Percentiles rank a stretch among this genome's conserved stretches.
These are phyloP conservation scores for Leishmania turanica DNA, from an alignment of 208 protist genomes.

Conservation along the genomic window DNA sequence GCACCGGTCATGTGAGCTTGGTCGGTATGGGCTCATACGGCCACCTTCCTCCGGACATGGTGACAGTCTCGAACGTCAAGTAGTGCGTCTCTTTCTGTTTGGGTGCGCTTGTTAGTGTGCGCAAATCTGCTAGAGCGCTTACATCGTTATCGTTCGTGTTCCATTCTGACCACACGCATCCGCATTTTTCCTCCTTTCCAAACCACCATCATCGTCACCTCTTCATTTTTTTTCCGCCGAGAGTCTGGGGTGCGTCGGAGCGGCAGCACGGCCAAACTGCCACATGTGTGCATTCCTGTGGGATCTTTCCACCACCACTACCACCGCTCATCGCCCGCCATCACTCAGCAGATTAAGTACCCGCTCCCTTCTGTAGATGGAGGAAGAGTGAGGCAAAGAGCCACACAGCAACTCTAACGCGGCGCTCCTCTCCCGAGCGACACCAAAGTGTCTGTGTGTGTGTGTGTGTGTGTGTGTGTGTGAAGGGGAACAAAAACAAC, in stretches of 20 bases:
- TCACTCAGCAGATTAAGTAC: neutral
- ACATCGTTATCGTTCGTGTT: neutral
- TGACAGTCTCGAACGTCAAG: conserved; percentile 56
- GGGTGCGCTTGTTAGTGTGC: neutral
- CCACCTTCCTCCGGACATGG: conserved; percentile 54
- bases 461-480: too few relatives aligned
- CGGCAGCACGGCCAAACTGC: neutral
- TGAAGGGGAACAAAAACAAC: neutral
- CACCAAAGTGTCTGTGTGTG: too few relatives aligned
- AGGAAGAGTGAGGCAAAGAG: too few relatives aligned
- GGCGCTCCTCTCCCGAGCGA: neutral
- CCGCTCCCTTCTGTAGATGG: neutral
- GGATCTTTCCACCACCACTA: too few relatives aligned
- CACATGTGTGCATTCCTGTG: too few relatives aligned
- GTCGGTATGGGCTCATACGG: conserved; percentile 49
- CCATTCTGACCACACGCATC: neutral
- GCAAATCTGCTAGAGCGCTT: neutral
- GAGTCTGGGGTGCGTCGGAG: neutral
- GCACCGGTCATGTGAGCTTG: conserved; percentile 55
- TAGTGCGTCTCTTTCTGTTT: conserved; percentile 22
- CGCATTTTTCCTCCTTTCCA: neutral
- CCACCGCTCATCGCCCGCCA: neutral
- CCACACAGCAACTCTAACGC: neutral
- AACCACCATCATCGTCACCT: neutral
- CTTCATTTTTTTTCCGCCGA: neutral